Conservation (phyloP, 2,329 filamentous ascomycete species). For the Furcasterigmium sp. region DNA sequence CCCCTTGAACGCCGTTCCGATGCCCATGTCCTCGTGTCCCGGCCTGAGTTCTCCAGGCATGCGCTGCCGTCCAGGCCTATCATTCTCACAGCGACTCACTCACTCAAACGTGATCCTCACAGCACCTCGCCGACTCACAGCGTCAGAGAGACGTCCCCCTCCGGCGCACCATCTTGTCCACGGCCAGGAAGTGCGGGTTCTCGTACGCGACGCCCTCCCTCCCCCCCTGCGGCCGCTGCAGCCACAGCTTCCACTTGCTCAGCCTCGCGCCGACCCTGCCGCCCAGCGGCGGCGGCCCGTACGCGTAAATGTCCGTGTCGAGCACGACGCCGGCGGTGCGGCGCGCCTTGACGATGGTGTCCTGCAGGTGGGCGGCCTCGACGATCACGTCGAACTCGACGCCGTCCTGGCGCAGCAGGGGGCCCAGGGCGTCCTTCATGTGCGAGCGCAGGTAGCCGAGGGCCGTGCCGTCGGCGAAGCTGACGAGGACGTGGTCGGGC, state of each 20-base stretch:
- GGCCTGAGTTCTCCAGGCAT: no score
- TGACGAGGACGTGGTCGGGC: constrained; percentile 14
- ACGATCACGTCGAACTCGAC: constrained; percentile 18
- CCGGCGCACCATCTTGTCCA: constrained; percentile 12
- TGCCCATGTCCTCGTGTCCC: no score
- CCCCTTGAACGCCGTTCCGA: no score
- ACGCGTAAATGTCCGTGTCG: constrained; percentile 29
- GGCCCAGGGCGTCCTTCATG: constrained; percentile 12
- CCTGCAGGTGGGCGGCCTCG: constrained; percentile 11
- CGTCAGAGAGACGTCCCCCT: no score
- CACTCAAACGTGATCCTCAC: no score
- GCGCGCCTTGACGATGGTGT: constrained; percentile 16
- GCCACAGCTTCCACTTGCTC: constrained; percentile 22
- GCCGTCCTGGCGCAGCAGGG: constrained; percentile 7
- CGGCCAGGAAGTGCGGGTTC: constrained; percentile 24
- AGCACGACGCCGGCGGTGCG: constrained; percentile 22
- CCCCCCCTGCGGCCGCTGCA: constrained; percentile 24
- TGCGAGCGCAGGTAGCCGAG: constrained; percentile 17
- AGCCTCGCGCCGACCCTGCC: constrained; percentile 19
- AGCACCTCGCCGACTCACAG: no score
- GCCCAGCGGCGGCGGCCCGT: constrained; percentile 19
- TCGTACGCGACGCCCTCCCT: constrained; percentile 16
- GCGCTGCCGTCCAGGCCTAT: no score
- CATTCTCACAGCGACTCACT: no score
- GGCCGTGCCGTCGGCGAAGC: constrained; percentile 15